Conservation (phyloP, 345 rosid genomes). For the Gossypium raimondii region DNA sequence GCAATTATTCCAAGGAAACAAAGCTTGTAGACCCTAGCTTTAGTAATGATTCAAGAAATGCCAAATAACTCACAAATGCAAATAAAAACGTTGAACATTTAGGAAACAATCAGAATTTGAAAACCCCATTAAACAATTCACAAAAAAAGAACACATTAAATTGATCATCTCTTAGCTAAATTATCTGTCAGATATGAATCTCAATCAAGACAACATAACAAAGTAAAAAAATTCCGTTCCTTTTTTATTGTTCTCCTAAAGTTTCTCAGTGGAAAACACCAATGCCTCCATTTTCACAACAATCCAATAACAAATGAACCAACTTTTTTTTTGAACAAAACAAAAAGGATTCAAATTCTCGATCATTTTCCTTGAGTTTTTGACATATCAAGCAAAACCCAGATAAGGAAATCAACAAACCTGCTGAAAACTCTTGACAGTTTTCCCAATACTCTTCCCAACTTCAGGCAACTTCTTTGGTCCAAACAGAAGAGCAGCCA, state of each 20-base stretch:
- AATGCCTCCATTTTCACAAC: conserved; percentile 7
- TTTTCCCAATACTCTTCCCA: conserved; percentile 88
- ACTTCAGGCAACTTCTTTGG: conserved; percentile 96
- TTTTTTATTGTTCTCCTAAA: background rate
- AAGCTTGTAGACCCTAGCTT: background rate
- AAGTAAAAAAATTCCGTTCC: background rate
- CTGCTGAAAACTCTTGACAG: conserved; percentile 95
- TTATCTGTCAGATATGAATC: background rate
- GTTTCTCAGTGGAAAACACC: background rate
- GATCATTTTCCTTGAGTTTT: background rate
- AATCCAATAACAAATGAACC: conserved; percentile 5
- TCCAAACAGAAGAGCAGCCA: conserved; percentile 85
- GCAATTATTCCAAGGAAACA: background rate
- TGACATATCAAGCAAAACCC: conserved; percentile 17
- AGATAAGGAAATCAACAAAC: conserved; percentile 29
- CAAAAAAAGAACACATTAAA: background rate
- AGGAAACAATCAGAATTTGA: background rate
- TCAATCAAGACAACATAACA: background rate
- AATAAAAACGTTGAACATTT: background rate
- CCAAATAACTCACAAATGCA: conserved; percentile 1
- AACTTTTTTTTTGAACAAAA: background rate
- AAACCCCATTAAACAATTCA: background rate
- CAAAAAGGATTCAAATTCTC: background rate
- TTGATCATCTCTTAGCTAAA: background rate
- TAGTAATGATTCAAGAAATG: background rate